Base-by-base conservation (phyloP, 345 rosid genomes). In the Microcos paniculata region DNA sequence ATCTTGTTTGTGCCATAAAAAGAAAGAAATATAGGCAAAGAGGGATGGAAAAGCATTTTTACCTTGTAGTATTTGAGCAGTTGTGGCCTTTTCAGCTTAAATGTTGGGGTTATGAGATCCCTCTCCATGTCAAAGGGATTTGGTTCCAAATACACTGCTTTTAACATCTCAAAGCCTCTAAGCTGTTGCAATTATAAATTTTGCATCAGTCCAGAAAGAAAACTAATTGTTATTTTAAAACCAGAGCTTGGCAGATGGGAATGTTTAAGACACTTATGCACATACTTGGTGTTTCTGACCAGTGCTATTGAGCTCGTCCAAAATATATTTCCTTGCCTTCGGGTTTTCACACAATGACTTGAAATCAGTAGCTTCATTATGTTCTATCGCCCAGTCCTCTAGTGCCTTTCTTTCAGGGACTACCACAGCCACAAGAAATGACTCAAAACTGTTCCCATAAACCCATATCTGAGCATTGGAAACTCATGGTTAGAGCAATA, bases 381-480 rank as follows among this genome's bases (percentile, higher is more conserved):
- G 75, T 72, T 30, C 78, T 21, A 78, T 81, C 21, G 94, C 98
- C 99, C 94, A 93, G 38, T 90, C 89, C 82, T 96, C 96, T 40
- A 93, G 89, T 55, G 91, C 87, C 73, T 87, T 85, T 72, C 78
- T 80, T 11, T 96, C 98, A 0, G 98, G 98, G 43, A 93, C 87
- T 38, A 86, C 96, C 21, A 96, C 93, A 10, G 91, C 97, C 62
- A 93, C 97, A 28, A 96, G 87, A 79, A 85, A 96, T 9, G 99
- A 93, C 84, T 93, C 98, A 19, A 96, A 96, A 80, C 99, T 96
- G 83, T 93, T 96, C 53, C 97, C 98, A 8, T 96, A 92, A 28
- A 93, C 85, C 97, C 99, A 96, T 76, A 93, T 87, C 99, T 93
- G 89, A 45, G 1, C 23, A 73, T 9, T 21, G 18, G 38, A 65